Conservation (phyloP, 2,329 filamentous ascomycete genomes). For the Escovopsis sp. region DNA sequence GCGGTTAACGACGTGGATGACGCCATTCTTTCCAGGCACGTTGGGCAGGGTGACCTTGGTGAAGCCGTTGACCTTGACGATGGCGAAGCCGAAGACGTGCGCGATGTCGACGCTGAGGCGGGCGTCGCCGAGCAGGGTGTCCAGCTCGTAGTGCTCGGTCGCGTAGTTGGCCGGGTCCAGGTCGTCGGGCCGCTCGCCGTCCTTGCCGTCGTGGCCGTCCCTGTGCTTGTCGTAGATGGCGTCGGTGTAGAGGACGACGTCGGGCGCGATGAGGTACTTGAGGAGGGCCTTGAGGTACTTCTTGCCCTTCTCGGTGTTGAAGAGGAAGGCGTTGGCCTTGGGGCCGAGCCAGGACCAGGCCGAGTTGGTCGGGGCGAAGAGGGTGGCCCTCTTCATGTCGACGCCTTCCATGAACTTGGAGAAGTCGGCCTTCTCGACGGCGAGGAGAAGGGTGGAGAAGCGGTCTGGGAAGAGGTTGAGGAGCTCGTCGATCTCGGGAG, state of each 20-base stretch:
- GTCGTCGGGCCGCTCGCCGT: constrained; percentile 10
- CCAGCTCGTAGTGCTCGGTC: constrained; percentile 49
- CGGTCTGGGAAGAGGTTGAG: constrained; percentile 53
- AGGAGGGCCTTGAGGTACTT: constrained; percentile 67
- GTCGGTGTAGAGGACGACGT: constrained; percentile 71
- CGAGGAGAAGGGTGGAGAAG: constrained; percentile 69
- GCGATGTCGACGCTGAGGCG: constrained; percentile 57
- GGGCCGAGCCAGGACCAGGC: constrained; percentile 68
- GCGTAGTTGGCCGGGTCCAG: constrained; percentile 11
- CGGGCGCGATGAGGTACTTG: constrained; percentile 62
- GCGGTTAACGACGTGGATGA: constrained; percentile 60
- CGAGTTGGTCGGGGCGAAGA: constrained; percentile 68
- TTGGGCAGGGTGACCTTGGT: constrained; percentile 52
- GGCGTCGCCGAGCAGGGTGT: constrained; percentile 54
- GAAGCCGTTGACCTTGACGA: constrained; percentile 63
- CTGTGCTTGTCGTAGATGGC: constrained; percentile 47
- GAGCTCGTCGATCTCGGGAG: constrained; percentile 40
- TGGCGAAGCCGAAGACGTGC: constrained; percentile 51
- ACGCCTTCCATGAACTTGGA: constrained; percentile 42
- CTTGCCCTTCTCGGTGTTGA: constrained; percentile 55
- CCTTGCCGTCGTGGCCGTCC: constrained; percentile 6
- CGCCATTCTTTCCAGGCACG: constrained; percentile 61
- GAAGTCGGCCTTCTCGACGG: constrained; percentile 59
- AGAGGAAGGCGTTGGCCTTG: constrained; percentile 68
- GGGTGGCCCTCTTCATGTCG: constrained; percentile 46